Percentiles rank a stretch among this genome's conserved stretches.
Evolutionary conservation across 2,329 filamentous ascomycete genomes (phyloP).

Genomic region (Diaporthe humulicola): DNA sequence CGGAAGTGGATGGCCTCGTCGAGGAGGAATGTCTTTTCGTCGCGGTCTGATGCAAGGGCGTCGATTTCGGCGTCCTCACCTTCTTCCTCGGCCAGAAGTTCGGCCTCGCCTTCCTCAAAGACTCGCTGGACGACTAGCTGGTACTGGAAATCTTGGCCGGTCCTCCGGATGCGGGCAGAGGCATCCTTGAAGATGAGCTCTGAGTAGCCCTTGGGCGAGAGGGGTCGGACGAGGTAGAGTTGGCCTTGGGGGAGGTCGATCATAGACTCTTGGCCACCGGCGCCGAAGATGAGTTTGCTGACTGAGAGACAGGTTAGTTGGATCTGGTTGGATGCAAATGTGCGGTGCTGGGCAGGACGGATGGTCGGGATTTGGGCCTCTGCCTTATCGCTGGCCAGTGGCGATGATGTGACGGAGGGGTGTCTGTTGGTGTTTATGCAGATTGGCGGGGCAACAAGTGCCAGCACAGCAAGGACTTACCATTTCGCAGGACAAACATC

Average conservation of each 20-base stretch:
- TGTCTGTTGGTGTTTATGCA: constrained; percentile 31
- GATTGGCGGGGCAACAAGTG: constrained; percentile 38
- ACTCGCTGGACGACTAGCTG: constrained; percentile 96
- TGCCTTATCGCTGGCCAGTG: background rate
- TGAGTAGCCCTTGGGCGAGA: constrained; percentile 96
- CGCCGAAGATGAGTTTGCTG: constrained; percentile 93
- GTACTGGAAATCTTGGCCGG: constrained; percentile 95
- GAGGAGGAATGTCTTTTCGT: constrained; percentile 98
- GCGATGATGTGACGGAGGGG: constrained; percentile 32
- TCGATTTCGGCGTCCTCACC: constrained; percentile 84
- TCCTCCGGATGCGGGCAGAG: constrained; percentile 89
- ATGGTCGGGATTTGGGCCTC: background rate
- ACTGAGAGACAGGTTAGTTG: constrained; percentile 63
- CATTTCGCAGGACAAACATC: constrained; percentile 59
- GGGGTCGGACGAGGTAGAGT: constrained; percentile 94
- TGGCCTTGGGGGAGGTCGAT: constrained; percentile 96
- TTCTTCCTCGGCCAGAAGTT: constrained; percentile 89
- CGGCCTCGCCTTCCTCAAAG: constrained; percentile 97
- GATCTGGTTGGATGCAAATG: background rate
- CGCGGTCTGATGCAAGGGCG: constrained; percentile 82
- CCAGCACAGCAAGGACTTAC: constrained; percentile 46
- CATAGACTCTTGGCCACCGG: constrained; percentile 87
- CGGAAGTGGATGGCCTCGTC: constrained; percentile 92
- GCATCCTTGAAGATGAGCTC: constrained; percentile 99
- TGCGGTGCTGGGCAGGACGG: constrained; percentile 9